Conservation (phyloP, 805 yeast species). For the Saccharomycopsis sp. region DNA sequence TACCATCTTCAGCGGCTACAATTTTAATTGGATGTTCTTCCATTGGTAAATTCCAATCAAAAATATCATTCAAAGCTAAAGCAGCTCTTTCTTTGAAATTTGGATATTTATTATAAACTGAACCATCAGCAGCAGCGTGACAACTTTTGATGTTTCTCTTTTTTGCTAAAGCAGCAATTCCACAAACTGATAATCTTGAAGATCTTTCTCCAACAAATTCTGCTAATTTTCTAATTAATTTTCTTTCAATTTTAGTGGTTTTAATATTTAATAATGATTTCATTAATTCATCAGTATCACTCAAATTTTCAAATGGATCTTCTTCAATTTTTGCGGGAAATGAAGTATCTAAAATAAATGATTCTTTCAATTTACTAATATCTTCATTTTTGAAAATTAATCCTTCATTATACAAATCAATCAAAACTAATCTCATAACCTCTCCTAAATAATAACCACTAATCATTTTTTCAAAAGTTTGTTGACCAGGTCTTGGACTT, state of each 20-base stretch:
- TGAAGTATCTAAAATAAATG: constrained; percentile 81
- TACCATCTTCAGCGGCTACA: constrained; percentile 95
- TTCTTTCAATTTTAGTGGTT: constrained; percentile 70
- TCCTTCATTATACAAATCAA: constrained; percentile 60
- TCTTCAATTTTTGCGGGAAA: constrained; percentile 80
- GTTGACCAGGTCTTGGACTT: constrained; percentile 95
- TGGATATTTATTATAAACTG: constrained; percentile 91
- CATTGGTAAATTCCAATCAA: constrained; percentile 54
- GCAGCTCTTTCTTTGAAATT: constrained; percentile 86
- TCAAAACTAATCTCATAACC: constrained; percentile 65
- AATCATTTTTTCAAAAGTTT: constrained; percentile 92
- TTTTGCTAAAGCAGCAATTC: constrained; percentile 87
- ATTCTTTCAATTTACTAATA: constrained; percentile 43
- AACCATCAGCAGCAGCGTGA: constrained; percentile 95
- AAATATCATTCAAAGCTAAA: constrained; percentile 76
- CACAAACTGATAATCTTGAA: constrained; percentile 87
- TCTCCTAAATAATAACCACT: constrained; percentile 96
- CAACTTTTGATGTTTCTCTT: constrained; percentile 63
- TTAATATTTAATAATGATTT: constrained; percentile 43
- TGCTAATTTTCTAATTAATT: constrained; percentile 70
- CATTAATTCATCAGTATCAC: constrained; percentile 64
- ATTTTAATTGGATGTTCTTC: constrained; percentile 67
- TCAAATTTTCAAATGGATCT: constrained; percentile 78
- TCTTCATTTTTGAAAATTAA: constrained; percentile 64
- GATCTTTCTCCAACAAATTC: constrained; percentile 88